A percentile compares a stretch with the other conserved stretches of the same genome.
Conservation (phyloP, 257 asterid genomes). For the Craterostigma plantagineum region DNA sequence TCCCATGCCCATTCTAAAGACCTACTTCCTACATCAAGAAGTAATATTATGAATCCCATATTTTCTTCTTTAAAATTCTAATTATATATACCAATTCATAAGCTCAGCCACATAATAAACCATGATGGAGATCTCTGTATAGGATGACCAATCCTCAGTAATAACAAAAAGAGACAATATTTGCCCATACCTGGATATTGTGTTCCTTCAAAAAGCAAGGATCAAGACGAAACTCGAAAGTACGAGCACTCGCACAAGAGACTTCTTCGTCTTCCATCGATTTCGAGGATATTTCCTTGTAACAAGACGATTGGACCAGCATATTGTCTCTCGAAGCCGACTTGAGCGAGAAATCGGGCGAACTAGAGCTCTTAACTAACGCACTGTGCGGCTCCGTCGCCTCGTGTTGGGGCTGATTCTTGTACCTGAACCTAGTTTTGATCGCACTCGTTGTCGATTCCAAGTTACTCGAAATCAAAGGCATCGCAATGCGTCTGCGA, state of each 20-base stretch:
- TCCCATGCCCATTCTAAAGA: too few relatives aligned
- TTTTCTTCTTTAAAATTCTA: too few relatives aligned
- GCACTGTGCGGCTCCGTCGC: slow-evolving; percentile 12
- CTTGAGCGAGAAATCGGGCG: slow-evolving; percentile 39
- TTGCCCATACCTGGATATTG: slow-evolving; percentile 47
- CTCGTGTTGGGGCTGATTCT: slow-evolving; percentile 22
- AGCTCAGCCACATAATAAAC: background rate
- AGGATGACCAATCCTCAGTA: background rate
- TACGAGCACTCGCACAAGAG: slow-evolving; percentile 11
- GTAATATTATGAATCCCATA: too few relatives aligned
- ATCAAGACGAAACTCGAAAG: slow-evolving; percentile 60
- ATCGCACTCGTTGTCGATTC: slow-evolving; percentile 43
- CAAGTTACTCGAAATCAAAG: slow-evolving; percentile 21
- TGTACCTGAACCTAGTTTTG: slow-evolving; percentile 41
- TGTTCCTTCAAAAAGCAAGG: slow-evolving; percentile 83
- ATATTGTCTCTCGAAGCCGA: slow-evolving; percentile 27
- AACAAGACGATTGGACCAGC: slow-evolving; percentile 9
- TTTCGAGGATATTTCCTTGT: slow-evolving; percentile 17
- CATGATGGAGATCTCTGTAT: background rate
- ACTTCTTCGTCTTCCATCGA: slow-evolving; percentile 20
- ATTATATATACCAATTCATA: too few relatives aligned
- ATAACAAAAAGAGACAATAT: background rate
- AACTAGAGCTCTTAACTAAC: slow-evolving; percentile 36
- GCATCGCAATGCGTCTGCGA: slow-evolving; percentile 14
- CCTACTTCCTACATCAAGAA: too few relatives aligned